phyloP scores from a whole-genome alignment of 495 filamentous ascomycete genomes.

The Rusavskia elegans region DNA sequence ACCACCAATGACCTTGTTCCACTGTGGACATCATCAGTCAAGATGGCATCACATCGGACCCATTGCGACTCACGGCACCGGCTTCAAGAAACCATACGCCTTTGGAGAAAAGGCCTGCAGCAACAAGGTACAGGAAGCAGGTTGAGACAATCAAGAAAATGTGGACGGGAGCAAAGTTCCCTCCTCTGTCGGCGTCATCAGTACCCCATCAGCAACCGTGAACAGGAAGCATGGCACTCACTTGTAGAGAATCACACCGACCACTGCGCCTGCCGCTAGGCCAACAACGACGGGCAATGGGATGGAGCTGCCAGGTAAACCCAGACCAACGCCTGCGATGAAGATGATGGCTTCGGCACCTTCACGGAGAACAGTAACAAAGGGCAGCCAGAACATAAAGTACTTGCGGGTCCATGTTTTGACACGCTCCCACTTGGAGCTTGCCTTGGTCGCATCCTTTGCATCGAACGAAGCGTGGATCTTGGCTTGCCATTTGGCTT shows the following conservation, averaged over 20 bases:
- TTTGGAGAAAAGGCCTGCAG: constrained; percentile 65
- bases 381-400: constrained; percentile 66
- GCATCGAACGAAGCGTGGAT: constrained; percentile 49
- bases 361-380: constrained; percentile 71
- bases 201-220: not conserved
- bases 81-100: constrained; percentile 58
- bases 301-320: constrained; percentile 55
- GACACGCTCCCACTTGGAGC: constrained; percentile 20
- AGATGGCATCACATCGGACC: not conserved
- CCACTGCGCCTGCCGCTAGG: constrained; percentile 39
- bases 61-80: constrained; percentile 15
- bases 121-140: constrained; percentile 75
- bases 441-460: constrained; percentile 22
- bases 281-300: constrained; percentile 60
- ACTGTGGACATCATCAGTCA: constrained; percentile 20
- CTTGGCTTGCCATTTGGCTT: constrained; percentile 73
- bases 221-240: constrained; percentile 24
- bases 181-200: constrained; percentile 27
- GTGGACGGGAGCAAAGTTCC: constrained; percentile 50
- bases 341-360: constrained; percentile 73
- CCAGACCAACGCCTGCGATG: constrained; percentile 63
- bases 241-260: constrained; percentile 67
- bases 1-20: constrained; percentile 50
- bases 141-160: constrained; percentile 69
- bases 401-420: constrained; percentile 61